Evolutionary conservation across 495 filamentous ascomycete genomes (phyloP), one percentile per base, ranked within the genome.

Genomic region (Aspergillus nanangensis): DNA sequence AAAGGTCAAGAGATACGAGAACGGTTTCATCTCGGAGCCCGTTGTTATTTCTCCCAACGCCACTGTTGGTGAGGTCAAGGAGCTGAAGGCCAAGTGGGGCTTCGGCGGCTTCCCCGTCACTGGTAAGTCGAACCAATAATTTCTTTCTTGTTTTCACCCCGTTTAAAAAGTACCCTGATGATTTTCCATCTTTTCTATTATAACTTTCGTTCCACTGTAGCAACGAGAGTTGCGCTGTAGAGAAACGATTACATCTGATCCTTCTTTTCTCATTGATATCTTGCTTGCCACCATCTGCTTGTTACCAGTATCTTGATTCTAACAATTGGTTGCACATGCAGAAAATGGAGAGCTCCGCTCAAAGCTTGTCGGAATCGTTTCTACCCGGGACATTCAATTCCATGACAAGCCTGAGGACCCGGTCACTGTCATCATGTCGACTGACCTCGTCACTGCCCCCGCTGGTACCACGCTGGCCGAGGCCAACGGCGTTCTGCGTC

Each of bases 181-280:
- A 90, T 80, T 78, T 67, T 58, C 63, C 79, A 75, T 71, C 48
- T 72, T 74, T 70, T 75, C 69, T 65, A 65, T 76, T 70, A 84
- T 96, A 96, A 98, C 93, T 98, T 98, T 98, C 93, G 94, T 97
- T 98, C 94, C 88, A 88, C 94, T 90, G 88, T 75, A 84, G 81
- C 87, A 80, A 77, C 77, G 79, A 71, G 57, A 78, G 84, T 83
- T 78, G 87, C 84, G 71, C 71, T 95, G 90, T 77, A 88, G 89
- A 91, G 65, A 79, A 71, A 58, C 68, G 62, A 75, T 71, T 60
- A 58, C 52, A 66, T 67, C 65, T 75, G 71, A 72, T 48, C 36
- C 34, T n/a, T 32, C 35, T 39, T 7, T 20, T 32, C 25, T 45
- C 15, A 38, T 15, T 42, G 4, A 10, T 41, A 36, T 10, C 32